Percentiles rank a stretch among this genome's conserved stretches.
Conservation (phyloP, 2,329 filamentous ascomycete genomes). For the Neonectria ditissima region DNA sequence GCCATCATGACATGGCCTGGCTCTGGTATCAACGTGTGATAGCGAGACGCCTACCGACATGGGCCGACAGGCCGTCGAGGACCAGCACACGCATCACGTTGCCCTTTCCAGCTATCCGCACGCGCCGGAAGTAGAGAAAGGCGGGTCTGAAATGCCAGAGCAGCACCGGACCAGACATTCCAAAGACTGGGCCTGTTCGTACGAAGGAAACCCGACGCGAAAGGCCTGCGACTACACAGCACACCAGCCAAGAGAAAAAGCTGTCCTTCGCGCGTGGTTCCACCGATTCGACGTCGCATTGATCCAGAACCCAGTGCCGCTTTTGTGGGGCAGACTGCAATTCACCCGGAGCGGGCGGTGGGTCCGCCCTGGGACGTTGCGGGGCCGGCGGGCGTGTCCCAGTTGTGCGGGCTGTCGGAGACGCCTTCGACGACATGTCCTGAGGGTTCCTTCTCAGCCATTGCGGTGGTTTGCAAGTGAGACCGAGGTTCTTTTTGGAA, state of each 20-base stretch:
- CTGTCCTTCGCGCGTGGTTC: slow-evolving; percentile 22
- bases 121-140: neutral
- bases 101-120: neutral
- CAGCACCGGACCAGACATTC: neutral
- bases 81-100: slow-evolving; percentile 1
- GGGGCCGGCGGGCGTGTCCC: neutral
- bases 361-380: slow-evolving; percentile 22
- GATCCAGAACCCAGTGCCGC: slow-evolving; percentile 35
- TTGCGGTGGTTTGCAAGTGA: slow-evolving; percentile 16
- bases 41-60: slow-evolving; percentile 35
- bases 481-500: neutral
- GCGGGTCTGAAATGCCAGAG: neutral
- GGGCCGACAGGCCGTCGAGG: slow-evolving; percentile 14
- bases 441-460: slow-evolving; percentile 26
- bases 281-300: slow-evolving; percentile 28
- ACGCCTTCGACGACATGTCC: neutral
- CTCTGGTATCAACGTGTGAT: slow-evolving; percentile 30
- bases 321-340: slow-evolving; percentile 41
- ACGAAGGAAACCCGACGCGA: neutral
- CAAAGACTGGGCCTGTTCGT: slow-evolving; percentile 12
- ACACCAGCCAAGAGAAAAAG: slow-evolving; percentile 21
- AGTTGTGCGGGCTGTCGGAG: neutral
- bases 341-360: slow-evolving; percentile 41
- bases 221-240: slow-evolving; percentile 4
- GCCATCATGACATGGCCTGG: slow-evolving; percentile 29